Evolutionary conservation across 169 alveolate species (phyloP).

Genomic region (Fabrea salina): DNA sequence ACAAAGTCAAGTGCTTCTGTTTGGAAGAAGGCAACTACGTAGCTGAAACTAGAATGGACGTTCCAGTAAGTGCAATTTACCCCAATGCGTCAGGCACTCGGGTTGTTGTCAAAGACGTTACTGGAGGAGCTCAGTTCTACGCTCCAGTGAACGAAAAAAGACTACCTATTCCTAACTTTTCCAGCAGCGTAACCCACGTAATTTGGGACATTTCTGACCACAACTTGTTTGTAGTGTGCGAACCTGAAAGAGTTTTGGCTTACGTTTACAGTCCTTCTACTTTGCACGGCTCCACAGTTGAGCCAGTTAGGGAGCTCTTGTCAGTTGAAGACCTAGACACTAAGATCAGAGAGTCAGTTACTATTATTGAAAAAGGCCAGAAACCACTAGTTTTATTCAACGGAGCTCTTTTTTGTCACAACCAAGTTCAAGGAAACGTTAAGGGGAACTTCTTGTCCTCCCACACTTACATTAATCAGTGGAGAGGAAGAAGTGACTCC

Average conservation of each 20-base stretch:
- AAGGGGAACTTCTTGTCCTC: conserved; percentile 65
- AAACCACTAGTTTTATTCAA: conserved; percentile 64
- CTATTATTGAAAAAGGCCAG: conserved; percentile 65
- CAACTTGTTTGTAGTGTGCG: conserved; percentile 67
- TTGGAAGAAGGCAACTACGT: conserved; percentile 64
- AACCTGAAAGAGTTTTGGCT: conserved; percentile 56
- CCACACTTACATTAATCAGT: conserved; percentile 69
- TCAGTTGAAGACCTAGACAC: conserved; percentile 67
- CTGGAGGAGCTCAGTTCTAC: conserved; percentile 75
- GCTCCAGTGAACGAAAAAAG: conserved; percentile 72
- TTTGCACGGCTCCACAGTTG: conserved; percentile 67
- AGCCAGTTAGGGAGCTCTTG: conserved; percentile 58
- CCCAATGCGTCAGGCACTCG: conserved; percentile 80
- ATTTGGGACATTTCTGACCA: conserved; percentile 83
- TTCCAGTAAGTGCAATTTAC: conserved; percentile 54
- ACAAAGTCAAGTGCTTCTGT: conserved; percentile 68
- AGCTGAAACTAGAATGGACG: conserved; percentile 68
- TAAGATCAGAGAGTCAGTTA: conserved; percentile 56
- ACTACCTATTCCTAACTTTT: conserved; percentile 57
- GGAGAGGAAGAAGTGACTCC: conserved; percentile 77
- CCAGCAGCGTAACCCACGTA: conserved; percentile 56
- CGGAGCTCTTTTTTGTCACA: conserved; percentile 69
- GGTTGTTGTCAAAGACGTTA: conserved; percentile 74
- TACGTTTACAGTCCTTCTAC: conserved; percentile 61
- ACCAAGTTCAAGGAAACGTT: conserved; percentile 63